Evolutionary conservation across 768 basidiomycete genomes (phyloP).

Genomic region (Tricholoma matsutake): DNA sequence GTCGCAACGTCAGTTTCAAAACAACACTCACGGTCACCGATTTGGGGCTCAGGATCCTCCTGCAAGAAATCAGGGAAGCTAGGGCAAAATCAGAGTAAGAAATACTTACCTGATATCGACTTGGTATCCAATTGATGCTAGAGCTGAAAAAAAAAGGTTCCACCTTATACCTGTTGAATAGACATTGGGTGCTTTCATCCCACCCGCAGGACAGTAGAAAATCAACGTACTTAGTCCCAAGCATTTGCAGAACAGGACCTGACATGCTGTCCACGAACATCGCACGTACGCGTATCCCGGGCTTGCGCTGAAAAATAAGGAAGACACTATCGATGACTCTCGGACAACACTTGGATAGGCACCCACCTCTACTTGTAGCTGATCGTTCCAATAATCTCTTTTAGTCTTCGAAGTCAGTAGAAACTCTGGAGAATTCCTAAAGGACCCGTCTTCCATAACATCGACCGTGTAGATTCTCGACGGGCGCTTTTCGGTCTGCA

Average conservation of each 20-base stretch:
- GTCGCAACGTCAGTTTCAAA: no score
- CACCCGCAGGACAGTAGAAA: background rate
- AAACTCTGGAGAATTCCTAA: background rate
- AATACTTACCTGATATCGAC: constrained; percentile 53
- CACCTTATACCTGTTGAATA: constrained; percentile 43
- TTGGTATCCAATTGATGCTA: constrained; percentile 64
- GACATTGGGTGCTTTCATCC: background rate
- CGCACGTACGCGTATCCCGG: background rate
- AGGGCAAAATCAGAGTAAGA: background rate
- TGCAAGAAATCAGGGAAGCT: background rate
- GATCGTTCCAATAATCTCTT: background rate
- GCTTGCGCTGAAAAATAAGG: background rate
- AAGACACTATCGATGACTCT: background rate
- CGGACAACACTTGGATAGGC: background rate
- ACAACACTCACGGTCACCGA: background rate
- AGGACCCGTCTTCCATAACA: background rate
- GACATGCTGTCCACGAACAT: background rate
- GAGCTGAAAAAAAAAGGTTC: constrained; percentile 71
- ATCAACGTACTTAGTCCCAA: background rate
- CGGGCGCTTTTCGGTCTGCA: background rate
- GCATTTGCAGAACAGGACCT: background rate
- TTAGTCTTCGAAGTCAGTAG: background rate
- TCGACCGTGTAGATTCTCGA: background rate
- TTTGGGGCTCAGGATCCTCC: background rate
- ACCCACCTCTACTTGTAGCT: background rate